Conservation (phyloP, 1,139 yeast genomes). For the Yamadazyma trypodendri region DNA sequence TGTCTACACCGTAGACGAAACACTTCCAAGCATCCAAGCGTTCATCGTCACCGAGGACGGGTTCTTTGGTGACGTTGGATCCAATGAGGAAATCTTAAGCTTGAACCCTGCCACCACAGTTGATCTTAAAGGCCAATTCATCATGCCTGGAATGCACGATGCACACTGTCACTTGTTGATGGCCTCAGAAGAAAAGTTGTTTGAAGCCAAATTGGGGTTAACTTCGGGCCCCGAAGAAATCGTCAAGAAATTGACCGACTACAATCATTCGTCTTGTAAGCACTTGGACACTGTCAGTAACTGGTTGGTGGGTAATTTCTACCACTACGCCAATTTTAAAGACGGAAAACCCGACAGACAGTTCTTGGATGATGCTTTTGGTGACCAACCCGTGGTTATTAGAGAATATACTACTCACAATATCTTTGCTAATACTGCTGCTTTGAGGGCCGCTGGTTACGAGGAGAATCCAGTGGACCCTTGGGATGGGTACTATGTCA, state of each 20-base stretch:
- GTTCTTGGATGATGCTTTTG: slow-evolving; percentile 23
- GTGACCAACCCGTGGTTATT: slow-evolving; percentile 23
- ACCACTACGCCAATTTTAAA: slow-evolving; percentile 20
- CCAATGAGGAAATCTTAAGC: slow-evolving; percentile 15
- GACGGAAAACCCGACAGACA: slow-evolving; percentile 21
- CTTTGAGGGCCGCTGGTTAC: slow-evolving; percentile 23
- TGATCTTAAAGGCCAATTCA: slow-evolving; percentile 20
- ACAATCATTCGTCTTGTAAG: slow-evolving; percentile 10
- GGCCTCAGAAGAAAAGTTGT: slow-evolving; percentile 17
- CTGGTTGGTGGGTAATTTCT: slow-evolving; percentile 23
- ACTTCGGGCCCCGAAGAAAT: slow-evolving; percentile 13
- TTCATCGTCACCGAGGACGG: slow-evolving; percentile 20
- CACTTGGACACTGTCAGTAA: slow-evolving; percentile 15
- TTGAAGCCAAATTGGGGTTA: slow-evolving; percentile 15
- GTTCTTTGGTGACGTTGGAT: slow-evolving; percentile 17
- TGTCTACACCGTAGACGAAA: slow-evolving; percentile 16
- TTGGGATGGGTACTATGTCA: slow-evolving; percentile 22
- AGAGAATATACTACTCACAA: slow-evolving; percentile 23
- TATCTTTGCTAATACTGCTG: slow-evolving; percentile 23
- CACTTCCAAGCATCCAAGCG: slow-evolving; percentile 17
- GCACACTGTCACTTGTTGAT: slow-evolving; percentile 19
- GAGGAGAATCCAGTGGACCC: slow-evolving; percentile 22
- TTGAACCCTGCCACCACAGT: slow-evolving; percentile 14
- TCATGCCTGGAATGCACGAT: slow-evolving; percentile 25
- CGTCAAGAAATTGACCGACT: slow-evolving; percentile 13